These are phyloP conservation scores for Yarrowia keelungensis DNA, from an alignment of 805 yeast species.

Conservation along the genomic window DNA sequence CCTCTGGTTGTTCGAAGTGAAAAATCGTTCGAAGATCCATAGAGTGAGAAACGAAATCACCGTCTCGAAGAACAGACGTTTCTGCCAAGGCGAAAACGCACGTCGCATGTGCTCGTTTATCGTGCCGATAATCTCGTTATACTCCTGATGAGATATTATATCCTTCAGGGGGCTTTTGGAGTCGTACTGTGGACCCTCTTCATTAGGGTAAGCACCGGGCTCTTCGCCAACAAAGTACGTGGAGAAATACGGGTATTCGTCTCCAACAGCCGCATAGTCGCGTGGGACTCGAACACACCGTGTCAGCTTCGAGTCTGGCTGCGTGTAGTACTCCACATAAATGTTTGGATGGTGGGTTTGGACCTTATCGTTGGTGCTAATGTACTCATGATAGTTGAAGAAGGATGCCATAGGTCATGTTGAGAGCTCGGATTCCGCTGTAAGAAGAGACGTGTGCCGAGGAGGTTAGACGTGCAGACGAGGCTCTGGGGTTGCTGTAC, in stretches of 20 bases:
- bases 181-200: constrained; percentile 14
- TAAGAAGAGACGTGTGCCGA: not conserved
- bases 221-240: constrained; percentile 30
- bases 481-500: not conserved
- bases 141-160: constrained; percentile 10
- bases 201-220: constrained; percentile 32
- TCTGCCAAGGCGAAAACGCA: constrained; percentile 36
- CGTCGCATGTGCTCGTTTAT: constrained; percentile 24
- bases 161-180: constrained; percentile 32
- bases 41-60: constrained; percentile 26
- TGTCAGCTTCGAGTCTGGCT: not conserved
- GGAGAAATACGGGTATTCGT: constrained; percentile 30
- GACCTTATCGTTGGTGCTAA: constrained; percentile 12
- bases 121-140: constrained; percentile 7
- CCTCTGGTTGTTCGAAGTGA: constrained; percentile 18
- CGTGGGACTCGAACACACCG: constrained; percentile 26
- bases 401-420: constrained; percentile 37
- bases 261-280: constrained; percentile 32
- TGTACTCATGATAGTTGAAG: constrained; percentile 37
- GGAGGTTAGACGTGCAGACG: not conserved
- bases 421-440: not conserved
- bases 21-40: constrained; percentile 16
- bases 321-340: constrained; percentile 11
- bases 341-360: constrained; percentile 26
- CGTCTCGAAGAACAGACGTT: constrained; percentile 11